Conservation (phyloP, 2,329 filamentous ascomycete genomes). For the Stagonosporopsis vannaccii region DNA sequence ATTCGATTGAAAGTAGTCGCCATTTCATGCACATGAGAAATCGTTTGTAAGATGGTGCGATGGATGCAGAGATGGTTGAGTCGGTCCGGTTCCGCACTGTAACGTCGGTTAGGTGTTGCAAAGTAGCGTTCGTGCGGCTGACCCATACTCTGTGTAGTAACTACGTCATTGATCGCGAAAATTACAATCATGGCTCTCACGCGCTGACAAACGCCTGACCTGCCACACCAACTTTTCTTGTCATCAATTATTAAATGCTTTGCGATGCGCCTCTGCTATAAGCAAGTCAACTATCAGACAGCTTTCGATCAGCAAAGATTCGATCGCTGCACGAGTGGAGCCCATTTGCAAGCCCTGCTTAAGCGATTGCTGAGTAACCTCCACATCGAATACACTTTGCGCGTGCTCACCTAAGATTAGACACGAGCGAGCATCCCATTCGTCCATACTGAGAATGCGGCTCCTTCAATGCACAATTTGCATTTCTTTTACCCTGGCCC, state of each 20-base stretch:
- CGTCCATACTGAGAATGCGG: conserved; percentile 23
- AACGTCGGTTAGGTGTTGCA: conserved; percentile 9
- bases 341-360: conserved; percentile 20
- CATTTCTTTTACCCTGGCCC: background rate
- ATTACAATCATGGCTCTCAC: background rate
- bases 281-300: background rate
- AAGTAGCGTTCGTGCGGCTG: conserved; percentile 15
- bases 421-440: conserved; percentile 28
- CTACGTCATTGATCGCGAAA: conserved; percentile 13
- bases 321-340: conserved; percentile 18
- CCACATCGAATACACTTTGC: conserved; percentile 31
- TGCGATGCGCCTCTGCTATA: background rate
- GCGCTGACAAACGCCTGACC: conserved; percentile 43
- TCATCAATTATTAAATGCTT: conserved; percentile 10
- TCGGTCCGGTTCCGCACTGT: conserved; percentile 22
- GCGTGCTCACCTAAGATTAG: conserved; percentile 46
- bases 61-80: background rate
- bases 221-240: conserved; percentile 29
- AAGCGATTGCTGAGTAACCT: conserved; percentile 44
- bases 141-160: conserved; percentile 16
- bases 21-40: background rate
- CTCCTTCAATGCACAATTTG: background rate
- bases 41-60: background rate
- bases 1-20: background rate
- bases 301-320: background rate